Base-by-base conservation (phyloP, 495 filamentous ascomycete species). In the Penicillium pancosmium region DNA sequence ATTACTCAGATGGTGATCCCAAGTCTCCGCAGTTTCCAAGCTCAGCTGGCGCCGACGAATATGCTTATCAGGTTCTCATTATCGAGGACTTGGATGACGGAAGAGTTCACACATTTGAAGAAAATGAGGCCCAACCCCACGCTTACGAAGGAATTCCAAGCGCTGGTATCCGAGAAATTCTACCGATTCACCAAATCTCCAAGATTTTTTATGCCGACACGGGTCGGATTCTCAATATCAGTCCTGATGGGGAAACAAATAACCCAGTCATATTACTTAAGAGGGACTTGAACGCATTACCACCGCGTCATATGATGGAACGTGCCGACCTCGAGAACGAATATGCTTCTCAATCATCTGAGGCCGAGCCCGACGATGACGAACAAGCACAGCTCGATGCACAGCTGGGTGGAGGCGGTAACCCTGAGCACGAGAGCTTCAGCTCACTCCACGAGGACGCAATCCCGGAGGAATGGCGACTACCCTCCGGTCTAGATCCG, bases 161-260 rank as follows among this genome's bases (percentile, higher is more conserved):
- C 25, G 93, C 94, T 21, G 95, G 95, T 5, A 86, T 98, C 18
- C 80, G 92, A 33, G 90, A 96, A 63, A 80, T 86, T 27, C 79
- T 99, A 6, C 94, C 95, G 0, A 87, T 99, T 34, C 88, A 95
- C 68, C 88, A 98, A 65, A 85, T 98, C 10, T 91, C 91, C 21
- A 98, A 95, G 64, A 94, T 99, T 23, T 98, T 99, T 72, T 99
- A 98, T 63, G 93, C 94, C 13, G 91, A 97, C 63, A 97, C 94
- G 4, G 93, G 95, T 23, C 90, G 89, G 68, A 93, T 99, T 16
- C 82, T 99, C 35, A 96, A 95, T 56, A 97, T 98, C 56, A 88
- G 86, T 35, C 84, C 82, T 38, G 85, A 91, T 33, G 86, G 86
- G 5, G 90, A 91, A 62, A 85, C 86, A 5, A 95, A 91, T 64